A percentile compares a stretch with the other conserved stretches of the same genome.
phyloP scores from a whole-genome alignment of 1,284 basidiomycete species.

The Tremellales sp. region DNA sequence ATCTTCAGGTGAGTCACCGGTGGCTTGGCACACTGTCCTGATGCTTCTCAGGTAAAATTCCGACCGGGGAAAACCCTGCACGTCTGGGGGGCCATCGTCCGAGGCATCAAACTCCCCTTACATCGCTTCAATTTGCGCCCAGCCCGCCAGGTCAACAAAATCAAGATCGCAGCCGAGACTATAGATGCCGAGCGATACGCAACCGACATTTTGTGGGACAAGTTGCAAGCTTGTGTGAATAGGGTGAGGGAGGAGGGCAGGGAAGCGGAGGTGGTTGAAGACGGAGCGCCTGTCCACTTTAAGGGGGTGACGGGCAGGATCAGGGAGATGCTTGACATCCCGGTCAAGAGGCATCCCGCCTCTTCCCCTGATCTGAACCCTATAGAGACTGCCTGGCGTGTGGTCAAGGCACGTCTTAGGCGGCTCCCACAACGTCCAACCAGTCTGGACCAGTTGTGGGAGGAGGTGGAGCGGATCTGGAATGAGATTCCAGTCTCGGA shows the following conservation, averaged over 20 bases:
- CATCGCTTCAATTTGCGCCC: too few relatives aligned
- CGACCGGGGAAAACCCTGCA: too few relatives aligned
- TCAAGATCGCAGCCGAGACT: too few relatives aligned
- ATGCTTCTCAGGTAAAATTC: too few relatives aligned
- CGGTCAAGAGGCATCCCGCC: neutral
- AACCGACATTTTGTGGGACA: too few relatives aligned
- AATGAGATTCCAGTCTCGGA: neutral
- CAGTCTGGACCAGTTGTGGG: neutral
- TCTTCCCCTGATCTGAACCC: neutral
- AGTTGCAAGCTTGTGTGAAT: too few relatives aligned
- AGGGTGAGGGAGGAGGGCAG: too few relatives aligned
- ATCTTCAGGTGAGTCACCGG: neutral
- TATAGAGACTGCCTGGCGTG: neutral
- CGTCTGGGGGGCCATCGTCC: neutral
- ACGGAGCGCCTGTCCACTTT: neutral
- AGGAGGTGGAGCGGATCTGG: neutral
- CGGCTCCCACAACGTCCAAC: neutral
- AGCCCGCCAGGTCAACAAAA: too few relatives aligned
- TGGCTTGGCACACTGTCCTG: neutral
- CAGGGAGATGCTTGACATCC: neutral
- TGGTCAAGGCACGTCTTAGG: neutral
- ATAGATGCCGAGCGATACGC: too few relatives aligned
- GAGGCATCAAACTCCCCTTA: too few relatives aligned
- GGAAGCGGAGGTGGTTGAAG: neutral
- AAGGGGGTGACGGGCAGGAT: neutral